Base-by-base conservation (phyloP, 2,329 filamentous ascomycete species). In the Epichloe baconii region DNA sequence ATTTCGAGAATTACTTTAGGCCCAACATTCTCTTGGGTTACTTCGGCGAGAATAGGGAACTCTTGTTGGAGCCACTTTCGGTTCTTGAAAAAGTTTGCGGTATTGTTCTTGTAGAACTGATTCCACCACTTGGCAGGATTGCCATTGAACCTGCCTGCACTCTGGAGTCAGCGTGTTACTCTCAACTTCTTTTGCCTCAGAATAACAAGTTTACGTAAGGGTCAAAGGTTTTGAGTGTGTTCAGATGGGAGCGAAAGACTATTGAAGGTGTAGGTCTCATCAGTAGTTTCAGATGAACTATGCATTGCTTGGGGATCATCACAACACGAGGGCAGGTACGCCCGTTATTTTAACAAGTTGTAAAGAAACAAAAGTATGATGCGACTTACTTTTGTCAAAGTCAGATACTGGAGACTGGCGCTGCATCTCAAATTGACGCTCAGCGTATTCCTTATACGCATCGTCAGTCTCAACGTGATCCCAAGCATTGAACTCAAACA, bases 401-500 rank as follows among this genome's bases (percentile, higher is more conserved):
- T 95, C 89, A 43, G 85, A 90, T 47, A 96, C 93, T 52, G 90
- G 91, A 55, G 85, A 78, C 61, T 85, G 80, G 57, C 90, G 83
- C 71, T 98, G 93, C 70, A 85, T 85, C 45, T 80, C 79, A 64
- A 86, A 91, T 71, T 97, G 93, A 63, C 82, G 71, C 68, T 90
- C 82, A 54, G 89, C 84, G 68, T 93, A 95, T 63, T 86, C 80
- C 63, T 85, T 83, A 75, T 95, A 97, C 41, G 83, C 77, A 59
- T 88, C 82, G 71, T 97, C 91, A 65, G 89, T 89, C 69, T 91
- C 85, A 64, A 97, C 93, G 66, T 98, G 91, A 66, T 98, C 93
- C 93, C 93, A 98, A 38, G 93, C 93, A 68, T 98, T 98, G 79
- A 93, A 95, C 67, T 94, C 86, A 71, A 91, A 98, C 62, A 95